Evolutionary conservation across 169 alveolate genomes (phyloP).

Genomic region (Cryptosporidium tyzzeri): DNA sequence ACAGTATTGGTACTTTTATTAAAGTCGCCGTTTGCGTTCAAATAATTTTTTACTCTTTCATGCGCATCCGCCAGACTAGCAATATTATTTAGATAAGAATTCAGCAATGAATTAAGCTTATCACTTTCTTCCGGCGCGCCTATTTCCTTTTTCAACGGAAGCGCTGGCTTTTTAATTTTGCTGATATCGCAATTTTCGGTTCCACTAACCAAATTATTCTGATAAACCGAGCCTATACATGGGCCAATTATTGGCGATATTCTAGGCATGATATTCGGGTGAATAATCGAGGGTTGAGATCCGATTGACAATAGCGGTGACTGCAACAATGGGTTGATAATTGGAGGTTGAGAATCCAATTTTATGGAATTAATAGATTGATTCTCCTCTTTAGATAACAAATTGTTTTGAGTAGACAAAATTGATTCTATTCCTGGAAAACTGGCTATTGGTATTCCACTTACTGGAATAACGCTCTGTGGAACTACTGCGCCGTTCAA

Average conservation of each 20-base stretch:
- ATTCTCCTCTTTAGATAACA: constrained; percentile 31
- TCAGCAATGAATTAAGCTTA: constrained; percentile 14
- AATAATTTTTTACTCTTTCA: constrained; percentile 43
- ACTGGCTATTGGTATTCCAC: constrained; percentile 12
- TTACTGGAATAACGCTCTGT: constrained; percentile 5
- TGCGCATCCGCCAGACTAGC: constrained; percentile 14
- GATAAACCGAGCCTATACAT: not conserved
- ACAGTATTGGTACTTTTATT: not conserved
- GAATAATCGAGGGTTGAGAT: constrained; percentile 14
- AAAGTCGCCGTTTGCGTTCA: not conserved
- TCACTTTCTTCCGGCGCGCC: constrained; percentile 15
- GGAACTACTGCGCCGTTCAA: constrained; percentile 12
- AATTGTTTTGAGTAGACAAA: not conserved
- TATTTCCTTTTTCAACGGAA: not conserved
- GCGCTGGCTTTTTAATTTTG: not conserved
- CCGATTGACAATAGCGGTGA: constrained; percentile 13
- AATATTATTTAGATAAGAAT: constrained; percentile 30
- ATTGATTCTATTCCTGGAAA: constrained; percentile 27
- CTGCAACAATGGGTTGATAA: constrained; percentile 26
- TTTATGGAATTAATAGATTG: not conserved
- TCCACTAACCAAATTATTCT: not conserved
- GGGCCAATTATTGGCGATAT: constrained; percentile 25
- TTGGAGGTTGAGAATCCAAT: constrained; percentile 15
- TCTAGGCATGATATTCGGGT: constrained; percentile 9
- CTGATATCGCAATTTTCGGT: not conserved